Evolutionary conservation across 768 basidiomycete species (phyloP).

Genomic region (Clitopilus hobsonii): DNA sequence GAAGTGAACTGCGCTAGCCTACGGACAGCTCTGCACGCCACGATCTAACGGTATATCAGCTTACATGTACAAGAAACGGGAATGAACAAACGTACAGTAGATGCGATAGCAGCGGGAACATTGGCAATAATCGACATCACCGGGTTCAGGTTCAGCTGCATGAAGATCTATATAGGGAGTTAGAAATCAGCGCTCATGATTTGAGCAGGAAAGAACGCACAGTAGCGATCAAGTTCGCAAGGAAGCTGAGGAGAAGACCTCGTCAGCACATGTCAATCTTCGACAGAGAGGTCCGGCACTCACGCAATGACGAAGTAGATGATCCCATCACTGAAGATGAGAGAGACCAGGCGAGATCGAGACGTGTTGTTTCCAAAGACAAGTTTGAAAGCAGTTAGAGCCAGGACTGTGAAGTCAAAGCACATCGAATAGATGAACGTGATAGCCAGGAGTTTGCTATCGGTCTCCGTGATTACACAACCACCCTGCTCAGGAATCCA

Average conservation of each 20-base stretch:
- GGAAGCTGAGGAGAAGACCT: slow-evolving; percentile 39
- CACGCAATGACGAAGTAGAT: slow-evolving; percentile 72
- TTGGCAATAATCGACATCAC: slow-evolving; percentile 73
- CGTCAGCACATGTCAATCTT: slow-evolving; percentile 2
- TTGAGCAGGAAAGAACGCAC: slow-evolving; percentile 27
- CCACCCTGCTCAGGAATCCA: slow-evolving; percentile 46
- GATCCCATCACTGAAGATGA: slow-evolving; percentile 70
- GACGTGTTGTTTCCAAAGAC: slow-evolving; percentile 34
- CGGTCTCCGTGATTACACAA: slow-evolving; percentile 56
- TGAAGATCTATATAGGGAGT: slow-evolving; percentile 38
- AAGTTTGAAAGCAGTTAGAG: slow-evolving; percentile 60
- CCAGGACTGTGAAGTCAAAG: slow-evolving; percentile 62
- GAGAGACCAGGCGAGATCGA: slow-evolving; percentile 53
- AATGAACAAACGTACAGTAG: slow-evolving; percentile 40
- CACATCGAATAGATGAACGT: slow-evolving; percentile 74
- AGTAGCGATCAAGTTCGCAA: slow-evolving; percentile 64
- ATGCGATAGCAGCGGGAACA: slow-evolving; percentile 66
- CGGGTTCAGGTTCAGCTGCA: slow-evolving; percentile 65
- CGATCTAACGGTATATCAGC: slow-evolving; percentile 40
- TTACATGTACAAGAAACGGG: background rate
- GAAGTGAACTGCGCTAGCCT: slow-evolving; percentile 56
- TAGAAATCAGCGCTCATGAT: background rate
- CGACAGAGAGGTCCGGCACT: slow-evolving; percentile 18
- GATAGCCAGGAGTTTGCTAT: slow-evolving; percentile 54
- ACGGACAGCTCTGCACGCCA: slow-evolving; percentile 56